Conservation (phyloP, 2,329 filamentous ascomycete species). For the Leptographium wingfieldii region DNA sequence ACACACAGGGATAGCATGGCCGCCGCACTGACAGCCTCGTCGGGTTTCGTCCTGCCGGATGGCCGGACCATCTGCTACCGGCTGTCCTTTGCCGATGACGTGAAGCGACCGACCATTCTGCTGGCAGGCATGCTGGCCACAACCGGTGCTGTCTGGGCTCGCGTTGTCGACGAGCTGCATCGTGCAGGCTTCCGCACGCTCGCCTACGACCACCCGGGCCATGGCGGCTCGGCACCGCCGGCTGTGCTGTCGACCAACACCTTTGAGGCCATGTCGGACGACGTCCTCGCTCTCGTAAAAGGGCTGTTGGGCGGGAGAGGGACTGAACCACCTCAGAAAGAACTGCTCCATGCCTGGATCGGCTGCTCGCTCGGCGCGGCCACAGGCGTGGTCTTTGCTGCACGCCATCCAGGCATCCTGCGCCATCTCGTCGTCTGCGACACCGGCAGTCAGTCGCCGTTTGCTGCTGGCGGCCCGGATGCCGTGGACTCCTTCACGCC, state of each 20-base stretch:
- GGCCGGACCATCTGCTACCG: slow-evolving; percentile 6
- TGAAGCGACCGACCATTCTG: slow-evolving; percentile 20
- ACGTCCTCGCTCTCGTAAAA: slow-evolving; percentile 22
- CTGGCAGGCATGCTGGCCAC: slow-evolving; percentile 27
- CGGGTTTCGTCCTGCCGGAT: background rate
- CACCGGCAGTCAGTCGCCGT: slow-evolving; percentile 27
- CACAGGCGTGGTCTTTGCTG: slow-evolving; percentile 25
- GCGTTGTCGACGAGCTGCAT: slow-evolving; percentile 22
- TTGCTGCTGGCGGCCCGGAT: background rate
- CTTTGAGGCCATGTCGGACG: slow-evolving; percentile 25
- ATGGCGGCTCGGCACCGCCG: slow-evolving; percentile 25
- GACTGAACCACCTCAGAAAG: background rate
- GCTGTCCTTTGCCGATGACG: slow-evolving; percentile 1
- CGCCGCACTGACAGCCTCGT: background rate
- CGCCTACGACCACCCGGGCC: slow-evolving; percentile 30
- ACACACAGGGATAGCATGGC: background rate
- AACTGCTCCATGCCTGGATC: slow-evolving; percentile 25
- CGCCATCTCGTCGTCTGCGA: slow-evolving; percentile 26
- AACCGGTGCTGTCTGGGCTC: slow-evolving; percentile 26
- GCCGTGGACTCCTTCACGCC: slow-evolving; percentile 22
- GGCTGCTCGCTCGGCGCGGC: slow-evolving; percentile 33
- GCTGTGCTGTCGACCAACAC: slow-evolving; percentile 21
- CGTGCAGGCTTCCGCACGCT: slow-evolving; percentile 25
- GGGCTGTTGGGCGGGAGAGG: slow-evolving; percentile 12
- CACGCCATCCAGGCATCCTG: slow-evolving; percentile 25